phyloP scores from a whole-genome alignment of 352 stramenopile genomes.

The Phytophthora colocasiae region DNA sequence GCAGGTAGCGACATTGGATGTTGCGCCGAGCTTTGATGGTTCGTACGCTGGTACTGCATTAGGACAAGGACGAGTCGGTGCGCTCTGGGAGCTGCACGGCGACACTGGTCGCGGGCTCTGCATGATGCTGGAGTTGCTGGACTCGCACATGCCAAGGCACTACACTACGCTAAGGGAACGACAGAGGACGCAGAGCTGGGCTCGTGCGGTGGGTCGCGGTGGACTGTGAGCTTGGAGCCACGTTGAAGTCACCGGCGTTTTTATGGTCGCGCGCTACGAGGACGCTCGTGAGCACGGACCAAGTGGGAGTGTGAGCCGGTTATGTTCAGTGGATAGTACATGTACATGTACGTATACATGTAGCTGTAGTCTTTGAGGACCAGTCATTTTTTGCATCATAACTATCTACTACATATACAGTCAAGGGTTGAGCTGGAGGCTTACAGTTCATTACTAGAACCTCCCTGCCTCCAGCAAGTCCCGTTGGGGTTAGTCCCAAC shows the following conservation, averaged over 20 bases:
- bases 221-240: neutral
- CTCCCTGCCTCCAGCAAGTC: neutral
- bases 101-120: too few relatives aligned
- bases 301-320: constrained; percentile 1
- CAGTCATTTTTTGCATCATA: too few relatives aligned
- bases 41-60: too few relatives aligned
- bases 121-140: too few relatives aligned
- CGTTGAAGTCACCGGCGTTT: neutral
- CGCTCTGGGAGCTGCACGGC: too few relatives aligned
- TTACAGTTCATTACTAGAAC: neutral
- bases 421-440: neutral
- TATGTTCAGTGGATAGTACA: constrained; percentile 2
- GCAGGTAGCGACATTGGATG: too few relatives aligned
- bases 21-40: too few relatives aligned
- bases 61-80: too few relatives aligned
- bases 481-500: neutral
- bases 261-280: constrained; percentile 1
- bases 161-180: too few relatives aligned
- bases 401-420: neutral
- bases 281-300: constrained; percentile 4
- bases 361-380: neutral
- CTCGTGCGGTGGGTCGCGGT: neutral
- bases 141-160: too few relatives aligned
- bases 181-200: neutral
- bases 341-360: neutral